Percentiles rank a stretch among this genome's conserved stretches.
phyloP scores from a whole-genome alignment of 129 eudicot species.

The Deinandra increscens region DNA sequence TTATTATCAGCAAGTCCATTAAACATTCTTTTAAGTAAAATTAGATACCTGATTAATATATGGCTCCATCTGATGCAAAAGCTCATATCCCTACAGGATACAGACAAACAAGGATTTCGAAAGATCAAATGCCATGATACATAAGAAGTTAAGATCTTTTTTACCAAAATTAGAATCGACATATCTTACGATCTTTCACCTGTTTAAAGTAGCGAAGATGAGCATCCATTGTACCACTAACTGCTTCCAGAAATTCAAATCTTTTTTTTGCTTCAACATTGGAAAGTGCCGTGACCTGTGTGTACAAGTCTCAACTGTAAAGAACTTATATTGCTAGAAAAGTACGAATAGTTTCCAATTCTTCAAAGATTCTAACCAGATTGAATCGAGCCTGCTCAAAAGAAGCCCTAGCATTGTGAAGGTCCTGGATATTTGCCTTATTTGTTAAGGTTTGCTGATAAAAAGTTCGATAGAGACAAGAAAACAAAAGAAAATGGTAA shows the following conservation, averaged over 20 bases:
- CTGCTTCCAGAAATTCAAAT: conserved; percentile 98
- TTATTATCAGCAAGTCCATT: not conserved
- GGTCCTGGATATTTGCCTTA: conserved; percentile 58
- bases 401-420: conserved; percentile 83
- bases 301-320: conserved; percentile 12
- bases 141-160: not conserved
- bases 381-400: conserved; percentile 98
- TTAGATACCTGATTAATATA: conserved; percentile 83
- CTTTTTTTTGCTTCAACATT: conserved; percentile 95
- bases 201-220: conserved; percentile 98
- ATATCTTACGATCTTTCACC: conserved; percentile 31
- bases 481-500: conserved; percentile 1
- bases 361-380: conserved; percentile 51
- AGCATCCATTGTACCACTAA: conserved; percentile 97
- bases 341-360: not conserved
- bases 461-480: not conserved
- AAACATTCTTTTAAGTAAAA: conserved; percentile 16
- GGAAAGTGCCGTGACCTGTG: conserved; percentile 88
- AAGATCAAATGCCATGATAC: conserved; percentile 9
- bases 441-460: conserved; percentile 17
- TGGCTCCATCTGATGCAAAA: conserved; percentile 99
- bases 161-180: not conserved
- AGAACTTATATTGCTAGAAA: conserved; percentile 15
- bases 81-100: conserved; percentile 87
- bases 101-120: conserved; percentile 24